Percentiles rank a stretch among this genome's conserved stretches.
Evolutionary conservation across 1,139 yeast genomes (phyloP).

Genomic region (Schizosaccharomyces versatilis): DNA sequence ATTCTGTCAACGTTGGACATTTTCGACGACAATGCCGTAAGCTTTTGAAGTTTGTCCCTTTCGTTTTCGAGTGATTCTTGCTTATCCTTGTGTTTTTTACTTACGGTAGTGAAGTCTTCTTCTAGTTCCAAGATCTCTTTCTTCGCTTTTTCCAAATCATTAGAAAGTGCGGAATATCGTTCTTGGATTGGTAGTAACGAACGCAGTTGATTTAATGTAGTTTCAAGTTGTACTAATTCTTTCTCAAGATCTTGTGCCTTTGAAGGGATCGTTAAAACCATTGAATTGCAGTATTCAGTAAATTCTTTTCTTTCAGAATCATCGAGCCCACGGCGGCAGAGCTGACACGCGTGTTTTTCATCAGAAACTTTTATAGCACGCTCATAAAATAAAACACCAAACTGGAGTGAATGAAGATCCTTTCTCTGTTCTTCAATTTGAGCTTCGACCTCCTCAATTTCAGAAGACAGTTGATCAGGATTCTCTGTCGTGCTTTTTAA

Average conservation of each 20-base stretch:
- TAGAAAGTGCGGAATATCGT: no score
- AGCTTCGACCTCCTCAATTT: background rate
- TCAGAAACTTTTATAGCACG: background rate
- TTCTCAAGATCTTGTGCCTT: background rate
- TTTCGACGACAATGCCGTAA: no score
- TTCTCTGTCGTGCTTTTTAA: no score
- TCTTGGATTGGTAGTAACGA: no score
- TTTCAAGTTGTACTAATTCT: background rate
- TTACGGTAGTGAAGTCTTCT: no score
- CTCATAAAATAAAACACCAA: background rate
- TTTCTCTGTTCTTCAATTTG: background rate
- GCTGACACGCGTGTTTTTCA: background rate
- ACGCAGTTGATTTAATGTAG: no score
- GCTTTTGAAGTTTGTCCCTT: no score
- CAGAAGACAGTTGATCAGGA: background rate
- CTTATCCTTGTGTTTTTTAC: no score
- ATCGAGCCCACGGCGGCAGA: background rate
- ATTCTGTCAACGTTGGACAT: no score
- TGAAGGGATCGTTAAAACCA: background rate
- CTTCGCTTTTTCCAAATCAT: no score
- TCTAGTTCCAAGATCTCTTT: no score
- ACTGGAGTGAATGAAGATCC: background rate
- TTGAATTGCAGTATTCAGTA: conserved; percentile 5
- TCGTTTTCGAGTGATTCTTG: no score
- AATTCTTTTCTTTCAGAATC: background rate